A percentile compares a stretch with the other conserved stretches of the same genome.
Conservation (phyloP, 441 rosid genomes). For the Pelargonium citronellum region DNA sequence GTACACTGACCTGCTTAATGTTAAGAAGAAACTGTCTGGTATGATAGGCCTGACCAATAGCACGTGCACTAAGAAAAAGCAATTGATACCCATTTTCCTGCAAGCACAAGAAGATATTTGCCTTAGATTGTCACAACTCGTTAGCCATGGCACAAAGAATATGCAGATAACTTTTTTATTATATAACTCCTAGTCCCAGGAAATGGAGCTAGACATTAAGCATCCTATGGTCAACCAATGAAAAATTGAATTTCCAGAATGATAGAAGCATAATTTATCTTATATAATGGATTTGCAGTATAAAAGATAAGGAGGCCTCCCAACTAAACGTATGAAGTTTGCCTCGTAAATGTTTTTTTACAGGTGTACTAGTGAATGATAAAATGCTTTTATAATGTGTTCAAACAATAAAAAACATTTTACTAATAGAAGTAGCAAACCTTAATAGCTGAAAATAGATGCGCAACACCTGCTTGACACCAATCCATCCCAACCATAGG, state of each 20-base stretch:
- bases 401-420: not conserved
- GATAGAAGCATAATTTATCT: not conserved
- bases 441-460: conserved; percentile 86
- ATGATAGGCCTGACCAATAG: conserved; percentile 88
- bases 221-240: conserved; percentile 6
- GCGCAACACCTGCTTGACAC: conserved; percentile 94
- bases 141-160: not conserved
- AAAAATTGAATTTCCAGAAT: not conserved
- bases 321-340: not conserved
- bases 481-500: conserved; percentile 94
- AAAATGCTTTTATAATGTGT: not conserved
- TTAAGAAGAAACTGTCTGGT: conserved; percentile 84
- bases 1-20: conserved; percentile 68
- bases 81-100: conserved; percentile 97
- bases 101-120: conserved; percentile 18
- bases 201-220: not conserved
- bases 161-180: not conserved
- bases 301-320: not conserved
- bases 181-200: not conserved
- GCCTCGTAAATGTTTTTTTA: not conserved
- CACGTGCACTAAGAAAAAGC: conserved; percentile 93
- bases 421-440: conserved; percentile 33
- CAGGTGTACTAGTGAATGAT: not conserved
- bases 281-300: not conserved
- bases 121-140: conserved; percentile 12